Evolutionary conservation across 495 filamentous ascomycete species (phyloP), one percentile per base, ranked within the genome.

Genomic region (Elasticomyces elasticus): DNA sequence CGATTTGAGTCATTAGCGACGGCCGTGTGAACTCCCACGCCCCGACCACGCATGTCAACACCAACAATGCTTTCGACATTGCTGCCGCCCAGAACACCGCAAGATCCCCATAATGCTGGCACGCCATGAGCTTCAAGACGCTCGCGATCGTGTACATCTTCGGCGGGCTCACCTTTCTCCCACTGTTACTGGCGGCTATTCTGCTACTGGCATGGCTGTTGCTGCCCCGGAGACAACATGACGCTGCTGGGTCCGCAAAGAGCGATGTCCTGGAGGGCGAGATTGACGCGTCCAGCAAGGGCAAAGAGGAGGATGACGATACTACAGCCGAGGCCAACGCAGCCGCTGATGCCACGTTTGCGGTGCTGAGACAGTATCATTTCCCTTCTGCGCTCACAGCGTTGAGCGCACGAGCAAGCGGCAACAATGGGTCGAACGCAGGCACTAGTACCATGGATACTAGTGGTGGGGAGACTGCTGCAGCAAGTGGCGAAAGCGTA

Each of bases 91-190:
- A n/a, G n/a, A n/a, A n/a, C 31, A 37, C 31, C 10, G 10, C 31
- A 10, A 10, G 42, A 15, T 24, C 42, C 20, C 33, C 2, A 24
- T 13, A 23, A 53, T 53, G 51, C 13, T 20, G 17, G 15, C 17
- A n/a, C 33, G 44, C 20, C 2, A 63, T 82, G 77, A 74, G 75
- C 58, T 77, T 88, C 74, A 73, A 77, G 55, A 72, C 71, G 55
- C 82, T 94, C 63, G 71, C 92, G 56, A 63, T 85, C 60, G 73
- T 83, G 62, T 97, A 95, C 75, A 59, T 94, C 55, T 68, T 96
- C 57, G 94, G 94, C 67, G 94, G 91, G 64, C 68, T 97, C 61
- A 95, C 89, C 24, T 90, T 98, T 59, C 63, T 96, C 51, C 94
- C 92, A 37, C 71, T 94, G 4, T 43, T 91, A 55, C 55, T 91